Conservation (phyloP, 2,329 filamentous ascomycete species). For the Colletotrichum brevisporum region DNA sequence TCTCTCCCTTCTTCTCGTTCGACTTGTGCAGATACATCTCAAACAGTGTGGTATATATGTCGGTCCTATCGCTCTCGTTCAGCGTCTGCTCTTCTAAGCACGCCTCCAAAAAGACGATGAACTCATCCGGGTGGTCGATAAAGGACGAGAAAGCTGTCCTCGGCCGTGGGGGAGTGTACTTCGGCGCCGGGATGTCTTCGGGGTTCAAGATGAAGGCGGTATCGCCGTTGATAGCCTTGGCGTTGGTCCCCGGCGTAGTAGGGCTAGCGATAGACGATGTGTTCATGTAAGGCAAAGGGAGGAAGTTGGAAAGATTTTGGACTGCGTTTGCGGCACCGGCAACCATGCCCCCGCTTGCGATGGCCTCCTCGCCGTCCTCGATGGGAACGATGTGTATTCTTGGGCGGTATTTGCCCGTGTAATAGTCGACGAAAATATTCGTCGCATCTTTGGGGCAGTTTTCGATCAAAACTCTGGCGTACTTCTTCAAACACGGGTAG, state of each 20-base stretch:
- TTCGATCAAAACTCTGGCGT: slow-evolving; percentile 89
- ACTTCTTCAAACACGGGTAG: slow-evolving; percentile 93
- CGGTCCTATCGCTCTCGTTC: slow-evolving; percentile 81
- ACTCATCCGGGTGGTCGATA: slow-evolving; percentile 92
- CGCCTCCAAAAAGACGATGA: slow-evolving; percentile 92
- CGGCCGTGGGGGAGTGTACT: slow-evolving; percentile 86
- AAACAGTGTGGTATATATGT: slow-evolving; percentile 94
- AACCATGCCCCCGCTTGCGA: slow-evolving; percentile 60
- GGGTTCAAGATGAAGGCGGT: slow-evolving; percentile 65
- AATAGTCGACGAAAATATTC: slow-evolving; percentile 93
- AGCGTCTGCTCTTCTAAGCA: slow-evolving; percentile 81
- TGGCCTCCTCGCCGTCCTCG: slow-evolving; percentile 53
- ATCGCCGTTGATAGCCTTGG: slow-evolving; percentile 62
- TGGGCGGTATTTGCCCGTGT: slow-evolving; percentile 86
- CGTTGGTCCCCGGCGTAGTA: slow-evolving; percentile 62
- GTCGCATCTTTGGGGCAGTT: slow-evolving; percentile 88
- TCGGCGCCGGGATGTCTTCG: slow-evolving; percentile 60
- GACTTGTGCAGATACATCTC: slow-evolving; percentile 98
- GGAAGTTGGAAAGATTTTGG: slow-evolving; percentile 86
- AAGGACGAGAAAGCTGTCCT: slow-evolving; percentile 95
- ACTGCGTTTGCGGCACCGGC: slow-evolving; percentile 80
- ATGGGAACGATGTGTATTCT: slow-evolving; percentile 69
- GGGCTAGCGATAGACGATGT: slow-evolving; percentile 70
- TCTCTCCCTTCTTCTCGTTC: slow-evolving; percentile 77
- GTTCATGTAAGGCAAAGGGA: slow-evolving; percentile 90